Percentiles rank a stretch among this genome's conserved stretches.
phyloP scores from a whole-genome alignment of 495 filamentous ascomycete species.

The Pseudevernia furfuracea region DNA sequence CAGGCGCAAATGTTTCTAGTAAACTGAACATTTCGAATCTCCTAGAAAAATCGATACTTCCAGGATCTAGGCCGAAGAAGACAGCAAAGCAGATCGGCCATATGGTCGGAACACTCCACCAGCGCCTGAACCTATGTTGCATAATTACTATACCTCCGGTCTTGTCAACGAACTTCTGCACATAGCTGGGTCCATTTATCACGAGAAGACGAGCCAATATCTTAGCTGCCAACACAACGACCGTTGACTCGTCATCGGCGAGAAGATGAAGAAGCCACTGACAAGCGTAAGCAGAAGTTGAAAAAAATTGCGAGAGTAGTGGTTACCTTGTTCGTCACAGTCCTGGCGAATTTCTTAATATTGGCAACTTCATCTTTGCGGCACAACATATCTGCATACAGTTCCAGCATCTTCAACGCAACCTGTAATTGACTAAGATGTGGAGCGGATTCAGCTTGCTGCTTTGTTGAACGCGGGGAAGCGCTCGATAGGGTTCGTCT shows the following conservation, averaged over 20 bases:
- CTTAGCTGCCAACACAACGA: slow-evolving; percentile 72
- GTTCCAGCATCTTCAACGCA: slow-evolving; percentile 65
- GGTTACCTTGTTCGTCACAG: slow-evolving; percentile 89
- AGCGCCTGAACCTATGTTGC: slow-evolving; percentile 69
- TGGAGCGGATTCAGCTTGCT: slow-evolving; percentile 9
- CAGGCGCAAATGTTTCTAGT: slow-evolving; percentile 55
- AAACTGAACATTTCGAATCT: slow-evolving; percentile 67
- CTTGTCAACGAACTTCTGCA: slow-evolving; percentile 75
- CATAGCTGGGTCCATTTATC: slow-evolving; percentile 68
- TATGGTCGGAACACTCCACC: slow-evolving; percentile 78
- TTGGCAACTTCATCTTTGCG: slow-evolving; percentile 54
- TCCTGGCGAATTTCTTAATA: slow-evolving; percentile 83
- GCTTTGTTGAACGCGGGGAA: slow-evolving; percentile 2
- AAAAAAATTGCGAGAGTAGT: not conserved
- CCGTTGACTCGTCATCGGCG: slow-evolving; percentile 74
- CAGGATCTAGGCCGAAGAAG: slow-evolving; percentile 75
- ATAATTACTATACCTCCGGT: slow-evolving; percentile 81
- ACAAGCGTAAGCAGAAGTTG: slow-evolving; percentile 23
- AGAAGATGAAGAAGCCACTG: slow-evolving; percentile 94
- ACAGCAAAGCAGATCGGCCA: slow-evolving; percentile 90
- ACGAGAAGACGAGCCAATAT: slow-evolving; percentile 83
- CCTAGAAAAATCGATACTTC: slow-evolving; percentile 61
- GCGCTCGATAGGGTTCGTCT: slow-evolving; percentile 31
- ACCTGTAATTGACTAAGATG: slow-evolving; percentile 44
- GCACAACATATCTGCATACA: slow-evolving; percentile 80